Conservation (phyloP, 2,329 filamentous ascomycete species). For the Nemania diffusa region DNA sequence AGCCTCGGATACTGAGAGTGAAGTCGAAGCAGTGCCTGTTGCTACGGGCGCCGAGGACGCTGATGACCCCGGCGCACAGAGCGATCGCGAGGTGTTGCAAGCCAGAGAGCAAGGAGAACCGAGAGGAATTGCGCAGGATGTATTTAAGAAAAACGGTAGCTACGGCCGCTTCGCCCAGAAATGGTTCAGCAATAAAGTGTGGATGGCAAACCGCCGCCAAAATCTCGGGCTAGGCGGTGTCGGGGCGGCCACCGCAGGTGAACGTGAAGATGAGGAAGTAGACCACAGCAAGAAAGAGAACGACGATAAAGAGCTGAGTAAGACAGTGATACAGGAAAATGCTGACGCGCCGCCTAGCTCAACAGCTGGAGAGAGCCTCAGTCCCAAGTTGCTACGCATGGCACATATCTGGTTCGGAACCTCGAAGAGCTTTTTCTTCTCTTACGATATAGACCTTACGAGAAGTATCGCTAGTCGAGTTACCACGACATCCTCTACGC, state of each 20-base stretch:
- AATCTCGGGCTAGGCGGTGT: slow-evolving; percentile 72
- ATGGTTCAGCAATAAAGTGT: slow-evolving; percentile 90
- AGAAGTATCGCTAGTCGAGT: slow-evolving; percentile 63
- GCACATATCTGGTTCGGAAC: slow-evolving; percentile 85
- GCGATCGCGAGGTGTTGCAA: slow-evolving; percentile 42
- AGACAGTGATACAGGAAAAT: slow-evolving; percentile 45
- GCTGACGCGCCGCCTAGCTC: slow-evolving; percentile 41
- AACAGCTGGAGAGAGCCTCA: slow-evolving; percentile 63
- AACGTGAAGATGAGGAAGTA: slow-evolving; percentile 47
- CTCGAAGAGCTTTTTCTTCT: slow-evolving; percentile 90
- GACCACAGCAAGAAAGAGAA: slow-evolving; percentile 31
- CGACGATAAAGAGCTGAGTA: slow-evolving; percentile 45
- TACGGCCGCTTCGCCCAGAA: slow-evolving; percentile 90
- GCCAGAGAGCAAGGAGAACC: slow-evolving; percentile 39
- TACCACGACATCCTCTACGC: slow-evolving; percentile 59
- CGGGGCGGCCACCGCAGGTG: slow-evolving; percentile 51
- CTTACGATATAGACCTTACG: slow-evolving; percentile 94
- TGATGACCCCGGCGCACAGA: slow-evolving; percentile 46
- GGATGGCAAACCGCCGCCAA: slow-evolving; percentile 77
- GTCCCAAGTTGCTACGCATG: slow-evolving; percentile 86
- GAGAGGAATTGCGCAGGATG: slow-evolving; percentile 84
- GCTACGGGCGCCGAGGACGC: slow-evolving; percentile 48
- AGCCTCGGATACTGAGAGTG: slow-evolving; percentile 56
- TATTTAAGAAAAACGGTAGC: slow-evolving; percentile 81
- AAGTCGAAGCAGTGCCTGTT: slow-evolving; percentile 58